Evolutionary conservation across 306 rosid genomes (phyloP).

Genomic region (Trifolium subterraneum): DNA sequence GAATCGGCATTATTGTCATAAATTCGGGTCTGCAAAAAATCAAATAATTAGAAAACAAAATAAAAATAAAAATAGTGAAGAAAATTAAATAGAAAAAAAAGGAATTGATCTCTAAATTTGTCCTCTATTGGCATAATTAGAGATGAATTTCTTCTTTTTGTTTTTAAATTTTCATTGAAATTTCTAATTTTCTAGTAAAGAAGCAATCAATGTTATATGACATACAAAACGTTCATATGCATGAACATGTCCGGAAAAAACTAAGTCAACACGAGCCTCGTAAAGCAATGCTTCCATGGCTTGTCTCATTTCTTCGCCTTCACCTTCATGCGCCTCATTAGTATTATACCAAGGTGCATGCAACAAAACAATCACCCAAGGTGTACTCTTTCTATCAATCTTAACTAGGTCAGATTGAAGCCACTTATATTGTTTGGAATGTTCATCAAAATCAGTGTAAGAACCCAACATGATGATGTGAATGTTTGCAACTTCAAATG

Average conservation of each 20-base stretch:
- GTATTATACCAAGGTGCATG: constrained; percentile 90
- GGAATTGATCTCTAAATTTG: neutral
- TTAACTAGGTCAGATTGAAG: constrained; percentile 52
- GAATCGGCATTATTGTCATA: constrained; percentile 54
- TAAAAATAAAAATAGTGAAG: neutral
- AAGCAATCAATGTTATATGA: neutral
- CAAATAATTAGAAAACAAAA: neutral
- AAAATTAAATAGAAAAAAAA: neutral
- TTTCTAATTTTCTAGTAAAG: neutral
- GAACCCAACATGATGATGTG: constrained; percentile 78
- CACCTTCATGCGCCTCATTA: constrained; percentile 74
- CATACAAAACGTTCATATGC: constrained; percentile 89
- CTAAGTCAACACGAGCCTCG: constrained; percentile 61
- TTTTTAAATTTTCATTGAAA: neutral
- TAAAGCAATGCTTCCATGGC: constrained; percentile 66
- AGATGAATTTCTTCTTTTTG: neutral
- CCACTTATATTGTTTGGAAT: constrained; percentile 65
- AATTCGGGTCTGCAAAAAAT: constrained; percentile 57
- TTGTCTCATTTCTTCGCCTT: constrained; percentile 75
- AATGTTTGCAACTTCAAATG: constrained; percentile 57
- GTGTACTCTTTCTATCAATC: constrained; percentile 57
- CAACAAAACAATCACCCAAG: constrained; percentile 64
- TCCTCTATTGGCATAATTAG: neutral
- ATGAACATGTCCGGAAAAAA: constrained; percentile 80
- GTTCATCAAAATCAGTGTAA: constrained; percentile 52